A percentile compares a stretch with the other conserved stretches of the same genome.
phyloP scores from a whole-genome alignment of 2,329 filamentous ascomycete species.

The Pseudopithomyces chartarum region DNA sequence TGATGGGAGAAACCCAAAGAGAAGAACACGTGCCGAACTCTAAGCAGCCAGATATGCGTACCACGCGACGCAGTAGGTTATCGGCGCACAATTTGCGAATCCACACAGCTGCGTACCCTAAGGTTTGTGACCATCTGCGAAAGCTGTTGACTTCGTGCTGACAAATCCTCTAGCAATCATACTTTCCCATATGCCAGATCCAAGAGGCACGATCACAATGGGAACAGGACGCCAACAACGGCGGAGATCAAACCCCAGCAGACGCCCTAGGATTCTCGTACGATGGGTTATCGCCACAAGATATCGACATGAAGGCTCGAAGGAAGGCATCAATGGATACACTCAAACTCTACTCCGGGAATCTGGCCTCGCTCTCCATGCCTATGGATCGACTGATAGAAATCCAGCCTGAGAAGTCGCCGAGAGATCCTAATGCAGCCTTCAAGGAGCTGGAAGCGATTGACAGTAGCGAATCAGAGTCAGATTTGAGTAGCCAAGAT shows the following conservation, averaged over 20 bases:
- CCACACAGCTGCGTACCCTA: constrained; percentile 29
- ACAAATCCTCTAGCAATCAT: constrained; percentile 4
- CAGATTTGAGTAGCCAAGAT: constrained; percentile 24
- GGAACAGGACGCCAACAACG: constrained; percentile 20
- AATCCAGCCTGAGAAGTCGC: constrained; percentile 8
- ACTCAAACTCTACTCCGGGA: constrained; percentile 38
- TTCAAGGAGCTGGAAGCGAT: constrained; percentile 26
- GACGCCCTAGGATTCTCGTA: constrained; percentile 29
- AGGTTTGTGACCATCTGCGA: constrained; percentile 20
- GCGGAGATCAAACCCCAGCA: constrained; percentile 17
- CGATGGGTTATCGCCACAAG: constrained; percentile 21
- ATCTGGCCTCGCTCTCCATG: constrained; percentile 36
- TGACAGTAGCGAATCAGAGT: constrained; percentile 30
- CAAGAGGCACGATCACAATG: constrained; percentile 21
- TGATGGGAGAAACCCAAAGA: neutral
- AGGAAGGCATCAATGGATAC: constrained; percentile 34
- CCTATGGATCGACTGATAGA: constrained; percentile 30
- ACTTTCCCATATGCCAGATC: constrained; percentile 12
- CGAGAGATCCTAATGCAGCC: constrained; percentile 12
- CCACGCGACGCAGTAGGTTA: constrained; percentile 13
- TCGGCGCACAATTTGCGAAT: constrained; percentile 39
- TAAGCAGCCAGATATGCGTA: neutral
- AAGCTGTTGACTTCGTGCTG: constrained; percentile 16
- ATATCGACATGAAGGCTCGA: constrained; percentile 25
- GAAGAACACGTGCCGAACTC: neutral